Evolutionary conservation across 352 stramenopile genomes (phyloP).

Genomic region (Pythium apleroticum): DNA sequence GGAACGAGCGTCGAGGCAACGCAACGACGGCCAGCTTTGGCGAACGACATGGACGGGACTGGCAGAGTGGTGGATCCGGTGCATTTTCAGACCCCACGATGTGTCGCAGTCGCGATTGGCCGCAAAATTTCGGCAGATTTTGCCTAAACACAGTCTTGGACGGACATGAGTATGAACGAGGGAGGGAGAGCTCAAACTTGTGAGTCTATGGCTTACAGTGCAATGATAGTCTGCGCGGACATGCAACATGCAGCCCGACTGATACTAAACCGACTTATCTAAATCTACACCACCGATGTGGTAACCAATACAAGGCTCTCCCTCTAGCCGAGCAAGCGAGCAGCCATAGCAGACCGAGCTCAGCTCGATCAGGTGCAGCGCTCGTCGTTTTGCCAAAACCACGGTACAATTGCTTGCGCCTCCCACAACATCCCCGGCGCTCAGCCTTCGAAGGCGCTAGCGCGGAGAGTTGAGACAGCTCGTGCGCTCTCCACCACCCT

Average conservation of each 20-base stretch:
- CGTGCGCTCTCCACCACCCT: neutral
- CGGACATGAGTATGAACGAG: no score
- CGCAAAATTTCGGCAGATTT: neutral
- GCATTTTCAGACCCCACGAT: neutral
- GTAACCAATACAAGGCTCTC: no score
- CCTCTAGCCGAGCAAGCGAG: no score
- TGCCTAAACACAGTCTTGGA: no score
- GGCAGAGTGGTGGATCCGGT: neutral
- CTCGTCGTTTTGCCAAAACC: neutral
- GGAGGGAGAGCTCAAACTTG: no score
- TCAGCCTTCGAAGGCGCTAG: neutral
- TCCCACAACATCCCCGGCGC: neutral
- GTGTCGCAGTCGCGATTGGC: neutral
- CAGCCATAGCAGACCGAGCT: neutral
- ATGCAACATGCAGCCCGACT: no score
- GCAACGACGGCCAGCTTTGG: neutral
- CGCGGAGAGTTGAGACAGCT: neutral
- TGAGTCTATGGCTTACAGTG: no score
- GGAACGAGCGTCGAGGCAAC: neutral
- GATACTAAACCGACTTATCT: no score
- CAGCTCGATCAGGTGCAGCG: no score
- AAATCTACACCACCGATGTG: no score
- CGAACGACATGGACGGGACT: neutral
- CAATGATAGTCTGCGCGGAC: no score
- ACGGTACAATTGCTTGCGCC: neutral